phyloP scores from a whole-genome alignment of 2,329 filamentous ascomycete genomes.

The Verticillium klebahnii region DNA sequence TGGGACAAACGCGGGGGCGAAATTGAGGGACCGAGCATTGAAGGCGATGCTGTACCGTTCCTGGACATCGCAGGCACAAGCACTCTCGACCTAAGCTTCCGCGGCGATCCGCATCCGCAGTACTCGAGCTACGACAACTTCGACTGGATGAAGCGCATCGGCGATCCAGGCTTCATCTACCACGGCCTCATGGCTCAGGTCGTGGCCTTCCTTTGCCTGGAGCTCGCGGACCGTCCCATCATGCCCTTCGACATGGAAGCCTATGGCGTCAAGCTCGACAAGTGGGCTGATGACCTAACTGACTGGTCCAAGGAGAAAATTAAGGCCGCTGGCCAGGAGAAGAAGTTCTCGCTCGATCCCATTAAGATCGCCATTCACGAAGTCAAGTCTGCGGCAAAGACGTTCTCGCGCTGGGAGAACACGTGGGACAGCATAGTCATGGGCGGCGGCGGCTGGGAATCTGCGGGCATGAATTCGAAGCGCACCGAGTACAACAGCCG shows the following conservation, averaged over 20 bases:
- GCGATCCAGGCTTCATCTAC: constrained; percentile 79
- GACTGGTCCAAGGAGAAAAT: constrained; percentile 30
- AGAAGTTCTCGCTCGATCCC: constrained; percentile 42
- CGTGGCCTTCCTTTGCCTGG: constrained; percentile 75
- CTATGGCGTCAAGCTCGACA: constrained; percentile 63
- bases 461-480: constrained; percentile 58
- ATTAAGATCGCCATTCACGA: constrained; percentile 59
- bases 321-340: constrained; percentile 52
- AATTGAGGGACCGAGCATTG: constrained; percentile 60
- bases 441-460: constrained; percentile 71
- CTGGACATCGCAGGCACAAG: constrained; percentile 87
- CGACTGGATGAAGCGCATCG: constrained; percentile 74
- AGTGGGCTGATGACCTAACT: constrained; percentile 60
- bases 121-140: constrained; percentile 89
- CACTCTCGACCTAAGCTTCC: constrained; percentile 79
- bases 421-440: constrained; percentile 72
- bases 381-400: constrained; percentile 53
- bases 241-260: constrained; percentile 74
- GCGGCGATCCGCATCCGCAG: constrained; percentile 61
- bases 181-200: constrained; percentile 77
- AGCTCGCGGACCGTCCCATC: constrained; percentile 76
- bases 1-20: constrained; percentile 64
- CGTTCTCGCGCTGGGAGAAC: constrained; percentile 73
- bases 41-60: constrained; percentile 84
- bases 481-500: constrained; percentile 74